Conservation (phyloP, 2,329 filamentous ascomycete genomes). For the Colletotrichum sp. region DNA sequence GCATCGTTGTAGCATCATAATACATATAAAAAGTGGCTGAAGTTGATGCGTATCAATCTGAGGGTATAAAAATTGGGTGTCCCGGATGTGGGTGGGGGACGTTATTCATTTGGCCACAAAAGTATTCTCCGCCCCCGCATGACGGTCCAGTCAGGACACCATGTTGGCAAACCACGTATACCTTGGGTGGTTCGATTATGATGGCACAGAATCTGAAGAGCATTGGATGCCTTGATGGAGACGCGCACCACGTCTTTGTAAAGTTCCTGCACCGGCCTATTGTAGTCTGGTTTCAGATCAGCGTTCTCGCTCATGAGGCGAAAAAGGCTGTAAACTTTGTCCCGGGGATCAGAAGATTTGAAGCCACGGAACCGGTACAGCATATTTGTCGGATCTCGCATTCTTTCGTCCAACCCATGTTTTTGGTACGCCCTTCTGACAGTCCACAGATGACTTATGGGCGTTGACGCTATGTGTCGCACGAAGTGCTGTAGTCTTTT, state of each 20-base stretch:
- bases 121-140: not conserved
- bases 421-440: not conserved
- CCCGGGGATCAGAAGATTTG: not conserved
- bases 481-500: not conserved
- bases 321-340: not conserved
- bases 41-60: too few relatives aligned
- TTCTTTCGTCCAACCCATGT: not conserved
- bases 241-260: not conserved
- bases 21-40: too few relatives aligned
- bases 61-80: too few relatives aligned
- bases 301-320: not conserved
- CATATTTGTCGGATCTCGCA: not conserved
- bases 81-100: too few relatives aligned
- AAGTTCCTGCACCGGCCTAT: rapidly evolving
- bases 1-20: too few relatives aligned
- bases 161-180: rapidly evolving
- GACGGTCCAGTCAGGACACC: not conserved
- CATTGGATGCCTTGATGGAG: rapidly evolving
- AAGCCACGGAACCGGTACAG: not conserved
- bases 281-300: not conserved
- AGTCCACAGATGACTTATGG: not conserved
- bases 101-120: not conserved
- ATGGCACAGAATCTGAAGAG: not conserved
- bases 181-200: not conserved
- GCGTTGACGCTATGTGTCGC: not conserved